Evolutionary conservation across 345 rosid genomes (phyloP).

Genomic region (Nasturtium officinale): DNA sequence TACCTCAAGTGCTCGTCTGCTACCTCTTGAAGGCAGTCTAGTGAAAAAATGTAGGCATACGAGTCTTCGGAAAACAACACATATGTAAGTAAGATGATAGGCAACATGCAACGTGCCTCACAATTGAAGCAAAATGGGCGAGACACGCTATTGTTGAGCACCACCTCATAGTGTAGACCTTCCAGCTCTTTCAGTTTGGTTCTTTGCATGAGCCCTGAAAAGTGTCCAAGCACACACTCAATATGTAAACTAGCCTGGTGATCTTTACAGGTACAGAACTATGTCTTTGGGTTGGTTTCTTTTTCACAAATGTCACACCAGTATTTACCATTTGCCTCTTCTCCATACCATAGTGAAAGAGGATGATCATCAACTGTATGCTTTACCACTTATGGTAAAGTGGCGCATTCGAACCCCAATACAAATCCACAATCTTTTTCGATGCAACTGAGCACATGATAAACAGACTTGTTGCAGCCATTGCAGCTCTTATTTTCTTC

Average conservation of each 20-base stretch:
- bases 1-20: too few relatives aligned
- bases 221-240: neutral
- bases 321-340: neutral
- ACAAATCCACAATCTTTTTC: neutral
- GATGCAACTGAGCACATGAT: neutral
- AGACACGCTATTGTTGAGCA: too few relatives aligned
- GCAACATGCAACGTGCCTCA: too few relatives aligned
- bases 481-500: neutral
- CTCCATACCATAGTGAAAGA: constrained; percentile 12
- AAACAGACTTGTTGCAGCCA: neutral
- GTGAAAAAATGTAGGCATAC: too few relatives aligned
- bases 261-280: constrained; percentile 9
- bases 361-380: constrained; percentile 2
- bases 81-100: too few relatives aligned
- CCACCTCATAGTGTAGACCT: too few relatives aligned
- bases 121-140: too few relatives aligned
- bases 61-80: too few relatives aligned
- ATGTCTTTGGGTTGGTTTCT: neutral
- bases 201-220: neutral
- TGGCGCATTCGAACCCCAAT: neutral
- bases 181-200: too few relatives aligned
- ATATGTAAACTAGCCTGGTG: neutral
- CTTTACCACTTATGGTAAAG: constrained; percentile 10
- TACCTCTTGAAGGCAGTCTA: too few relatives aligned
- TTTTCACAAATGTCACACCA: constrained; percentile 23